Evolutionary conservation across 208 protist species (phyloP).

Genomic region (Leishmania aethiopica): DNA sequence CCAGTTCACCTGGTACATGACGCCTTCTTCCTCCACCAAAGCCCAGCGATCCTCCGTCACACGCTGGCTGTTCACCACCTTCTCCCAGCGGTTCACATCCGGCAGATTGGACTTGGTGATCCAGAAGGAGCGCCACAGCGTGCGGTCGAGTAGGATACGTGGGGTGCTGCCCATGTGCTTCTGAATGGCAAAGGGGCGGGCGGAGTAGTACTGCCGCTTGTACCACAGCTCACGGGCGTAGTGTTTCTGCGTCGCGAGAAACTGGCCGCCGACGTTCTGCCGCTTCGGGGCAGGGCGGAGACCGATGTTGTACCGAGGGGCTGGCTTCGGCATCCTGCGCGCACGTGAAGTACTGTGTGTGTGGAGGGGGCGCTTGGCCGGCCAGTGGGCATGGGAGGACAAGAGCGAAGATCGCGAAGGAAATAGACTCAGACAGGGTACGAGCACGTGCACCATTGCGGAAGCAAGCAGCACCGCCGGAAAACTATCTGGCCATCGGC

Average conservation of each 20-base stretch:
- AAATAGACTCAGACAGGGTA: neutral
- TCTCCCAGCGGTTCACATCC: slow-evolving; percentile 87
- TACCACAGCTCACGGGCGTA: slow-evolving; percentile 77
- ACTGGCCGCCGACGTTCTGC: slow-evolving; percentile 82
- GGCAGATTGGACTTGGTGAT: slow-evolving; percentile 73
- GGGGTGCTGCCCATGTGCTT: slow-evolving; percentile 72
- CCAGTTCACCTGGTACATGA: slow-evolving; percentile 90
- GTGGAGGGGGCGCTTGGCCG: neutral
- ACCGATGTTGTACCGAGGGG: slow-evolving; percentile 38
- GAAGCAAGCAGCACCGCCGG: neutral
- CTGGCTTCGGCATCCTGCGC: slow-evolving; percentile 32
- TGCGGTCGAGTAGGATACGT: slow-evolving; percentile 86
- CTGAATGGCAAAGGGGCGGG: slow-evolving; percentile 74
- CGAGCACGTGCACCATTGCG: neutral
- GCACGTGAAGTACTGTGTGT: neutral
- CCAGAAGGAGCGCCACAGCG: slow-evolving; percentile 75
- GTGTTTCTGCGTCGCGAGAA: slow-evolving; percentile 80
- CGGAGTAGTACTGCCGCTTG: slow-evolving; percentile 78
- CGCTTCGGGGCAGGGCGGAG: slow-evolving; percentile 55
- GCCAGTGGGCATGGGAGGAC: neutral
- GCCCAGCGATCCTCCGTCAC: slow-evolving; percentile 89
- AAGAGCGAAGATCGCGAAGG: neutral
- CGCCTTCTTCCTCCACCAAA: slow-evolving; percentile 86
- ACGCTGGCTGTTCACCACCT: slow-evolving; percentile 89
- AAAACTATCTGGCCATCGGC: neutral